Percentiles rank a stretch among this genome's conserved stretches.
Conservation (phyloP, 768 basidiomycete genomes). For the Piloderma croceum region DNA sequence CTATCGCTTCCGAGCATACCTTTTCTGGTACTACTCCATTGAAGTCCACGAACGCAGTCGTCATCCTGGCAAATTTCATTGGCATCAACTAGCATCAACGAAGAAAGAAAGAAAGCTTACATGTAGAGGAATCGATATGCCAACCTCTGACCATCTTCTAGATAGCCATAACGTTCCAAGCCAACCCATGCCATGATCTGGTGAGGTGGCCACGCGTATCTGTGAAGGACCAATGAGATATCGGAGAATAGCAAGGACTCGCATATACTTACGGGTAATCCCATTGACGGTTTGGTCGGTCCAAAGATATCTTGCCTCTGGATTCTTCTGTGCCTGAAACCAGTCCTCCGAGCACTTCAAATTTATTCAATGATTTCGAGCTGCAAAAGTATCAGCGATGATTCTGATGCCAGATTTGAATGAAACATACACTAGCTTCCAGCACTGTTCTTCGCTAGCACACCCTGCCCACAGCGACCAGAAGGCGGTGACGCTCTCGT, state of each 20-base stretch:
- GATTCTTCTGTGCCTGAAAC: slow-evolving; percentile 97
- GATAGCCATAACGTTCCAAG: slow-evolving; percentile 90
- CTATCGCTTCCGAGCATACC: too few species aligned
- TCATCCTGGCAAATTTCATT: slow-evolving; percentile 57
- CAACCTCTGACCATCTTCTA: slow-evolving; percentile 87
- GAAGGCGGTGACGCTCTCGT: slow-evolving; percentile 94
- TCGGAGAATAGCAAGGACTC: slow-evolving; percentile 1
- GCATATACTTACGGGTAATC: slow-evolving; percentile 76
- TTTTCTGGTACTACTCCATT: slow-evolving; percentile 99
- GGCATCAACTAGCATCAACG: background rate
- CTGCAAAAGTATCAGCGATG: slow-evolving; percentile 36
- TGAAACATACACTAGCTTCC: slow-evolving; percentile 79
- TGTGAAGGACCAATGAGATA: background rate
- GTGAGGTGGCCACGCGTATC: slow-evolving; percentile 67
- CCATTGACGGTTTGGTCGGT: slow-evolving; percentile 98
- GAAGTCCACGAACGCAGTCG: slow-evolving; percentile 90
- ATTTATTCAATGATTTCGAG: slow-evolving; percentile 84
- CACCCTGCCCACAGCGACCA: slow-evolving; percentile 98
- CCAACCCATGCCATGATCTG: slow-evolving; percentile 99
- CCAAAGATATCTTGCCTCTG: slow-evolving; percentile 90
- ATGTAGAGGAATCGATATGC: slow-evolving; percentile 98
- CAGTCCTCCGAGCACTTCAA: slow-evolving; percentile 91
- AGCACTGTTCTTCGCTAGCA: slow-evolving; percentile 91
- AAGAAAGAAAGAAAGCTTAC: slow-evolving; percentile 33
- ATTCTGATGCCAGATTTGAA: slow-evolving; percentile 3